Evolutionary conservation across 2,329 filamentous ascomycete genomes (phyloP).

Genomic region (Thermothelomyces thermophilus): DNA sequence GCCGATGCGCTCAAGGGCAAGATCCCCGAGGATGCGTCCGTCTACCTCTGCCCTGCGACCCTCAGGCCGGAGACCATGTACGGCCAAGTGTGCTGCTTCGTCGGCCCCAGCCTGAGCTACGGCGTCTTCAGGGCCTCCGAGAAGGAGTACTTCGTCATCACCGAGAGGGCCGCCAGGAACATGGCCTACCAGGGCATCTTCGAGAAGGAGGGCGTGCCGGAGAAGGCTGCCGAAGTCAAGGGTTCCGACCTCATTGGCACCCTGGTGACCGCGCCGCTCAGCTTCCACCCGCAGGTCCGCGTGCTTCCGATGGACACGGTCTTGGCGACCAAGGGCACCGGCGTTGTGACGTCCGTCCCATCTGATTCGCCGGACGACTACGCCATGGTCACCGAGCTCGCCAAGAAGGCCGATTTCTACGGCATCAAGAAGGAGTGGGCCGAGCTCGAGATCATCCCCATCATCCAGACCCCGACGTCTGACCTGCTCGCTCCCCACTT

Average conservation of each 20-base stretch:
- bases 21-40: slow-evolving; percentile 68
- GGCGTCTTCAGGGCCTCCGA: slow-evolving; percentile 75
- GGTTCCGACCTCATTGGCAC: slow-evolving; percentile 82
- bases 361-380: slow-evolving; percentile 96
- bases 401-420: slow-evolving; percentile 95
- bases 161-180: slow-evolving; percentile 75
- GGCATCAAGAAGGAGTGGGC: slow-evolving; percentile 96
- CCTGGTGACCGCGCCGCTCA: slow-evolving; percentile 83
- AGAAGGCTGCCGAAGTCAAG: slow-evolving; percentile 65
- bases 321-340: slow-evolving; percentile 87
- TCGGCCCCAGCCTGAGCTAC: slow-evolving; percentile 70
- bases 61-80: slow-evolving; percentile 98
- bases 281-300: slow-evolving; percentile 73
- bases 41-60: slow-evolving; percentile 88
- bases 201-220: slow-evolving; percentile 65
- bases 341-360: slow-evolving; percentile 91
- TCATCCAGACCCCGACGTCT: slow-evolving; percentile 84
- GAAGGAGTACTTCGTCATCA: slow-evolving; percentile 78
- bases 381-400: slow-evolving; percentile 77
- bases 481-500: slow-evolving; percentile 76
- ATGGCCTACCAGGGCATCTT: slow-evolving; percentile 94
- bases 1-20: slow-evolving; percentile 67
- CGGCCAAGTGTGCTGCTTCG: slow-evolving; percentile 92
- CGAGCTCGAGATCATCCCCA: slow-evolving; percentile 78
- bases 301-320: slow-evolving; percentile 95